Percentiles rank a stretch among this genome's conserved stretches.
phyloP scores from a whole-genome alignment of 2,329 filamentous ascomycete species.

The Ramularia endophylla region DNA sequence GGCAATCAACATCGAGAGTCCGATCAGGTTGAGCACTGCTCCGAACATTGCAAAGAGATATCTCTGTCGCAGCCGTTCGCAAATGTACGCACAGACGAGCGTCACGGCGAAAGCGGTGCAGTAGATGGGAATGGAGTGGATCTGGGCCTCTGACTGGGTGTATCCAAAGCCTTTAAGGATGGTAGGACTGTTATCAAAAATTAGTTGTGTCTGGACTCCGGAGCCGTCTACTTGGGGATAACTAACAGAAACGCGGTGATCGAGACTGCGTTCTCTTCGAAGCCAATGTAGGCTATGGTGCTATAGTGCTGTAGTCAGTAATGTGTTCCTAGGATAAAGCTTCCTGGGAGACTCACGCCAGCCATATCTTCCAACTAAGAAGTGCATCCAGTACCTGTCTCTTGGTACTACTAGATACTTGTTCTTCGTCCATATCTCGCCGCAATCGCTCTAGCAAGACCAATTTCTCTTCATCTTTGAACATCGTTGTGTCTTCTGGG shows the following conservation, averaged over 20 bases:
- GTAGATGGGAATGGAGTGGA: conserved; percentile 42
- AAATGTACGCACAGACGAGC: conserved; percentile 22
- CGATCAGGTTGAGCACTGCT: conserved; percentile 30
- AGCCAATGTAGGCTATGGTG: conserved; percentile 51
- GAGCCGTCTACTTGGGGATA: too few relatives aligned
- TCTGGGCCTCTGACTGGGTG: conserved; percentile 37
- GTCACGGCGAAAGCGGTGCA: too few relatives aligned
- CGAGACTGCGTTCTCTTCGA: conserved; percentile 33
- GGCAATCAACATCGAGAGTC: conserved; percentile 28
- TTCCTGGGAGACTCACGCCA: conserved; percentile 5
- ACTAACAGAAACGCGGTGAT: conserved; percentile 29
- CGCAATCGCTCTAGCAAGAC: conserved; percentile 5
- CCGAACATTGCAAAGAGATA: conserved; percentile 34
- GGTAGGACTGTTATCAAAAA: conserved; percentile 10
- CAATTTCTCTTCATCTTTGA: conserved; percentile 4
- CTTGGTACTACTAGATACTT: conserved; percentile 1
- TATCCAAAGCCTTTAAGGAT: conserved; percentile 33
- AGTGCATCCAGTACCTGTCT: conserved; percentile 5
- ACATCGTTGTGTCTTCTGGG: conserved; percentile 2
- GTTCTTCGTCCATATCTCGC: conserved; percentile 3
- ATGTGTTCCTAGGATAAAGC: too few relatives aligned
- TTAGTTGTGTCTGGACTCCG: too few relatives aligned
- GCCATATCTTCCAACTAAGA: conserved; percentile 10
- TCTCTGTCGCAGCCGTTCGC: conserved; percentile 22
- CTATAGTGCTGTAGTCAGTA: conserved; percentile 16